Evolutionary conservation across 192 early-diverging fungal species (phyloP).

Genomic region (Polychytrium aggregatum): DNA sequence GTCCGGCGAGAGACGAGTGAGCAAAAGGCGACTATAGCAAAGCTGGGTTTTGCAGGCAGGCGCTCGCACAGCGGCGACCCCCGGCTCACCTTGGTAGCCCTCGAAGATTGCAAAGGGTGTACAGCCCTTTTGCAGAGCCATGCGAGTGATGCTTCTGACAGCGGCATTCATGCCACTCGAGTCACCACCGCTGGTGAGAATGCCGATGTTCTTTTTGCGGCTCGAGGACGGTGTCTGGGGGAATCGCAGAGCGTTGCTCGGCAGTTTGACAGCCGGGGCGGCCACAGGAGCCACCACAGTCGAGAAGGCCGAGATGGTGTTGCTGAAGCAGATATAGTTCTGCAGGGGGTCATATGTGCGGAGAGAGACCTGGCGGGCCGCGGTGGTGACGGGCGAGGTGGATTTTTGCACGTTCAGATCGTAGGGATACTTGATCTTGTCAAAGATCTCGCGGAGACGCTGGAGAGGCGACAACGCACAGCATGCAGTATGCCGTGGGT

Average conservation of each 20-base stretch:
- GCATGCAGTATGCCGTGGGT: background rate
- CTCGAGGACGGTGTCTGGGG: slow-evolving; percentile 1
- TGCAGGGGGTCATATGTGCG: slow-evolving; percentile 65
- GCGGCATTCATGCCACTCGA: slow-evolving; percentile 96
- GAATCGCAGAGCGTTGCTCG: slow-evolving; percentile 2
- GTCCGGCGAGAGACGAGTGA: no score
- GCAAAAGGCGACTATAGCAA: slow-evolving; percentile 9
- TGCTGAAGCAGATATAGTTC: slow-evolving; percentile 65
- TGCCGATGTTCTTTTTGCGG: slow-evolving; percentile 67
- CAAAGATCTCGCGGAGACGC: background rate
- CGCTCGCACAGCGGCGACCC: slow-evolving; percentile 5
- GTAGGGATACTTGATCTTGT: slow-evolving; percentile 9
- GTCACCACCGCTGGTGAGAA: slow-evolving; percentile 92
- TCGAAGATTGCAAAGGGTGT: slow-evolving; percentile 85
- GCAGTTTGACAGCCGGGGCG: background rate
- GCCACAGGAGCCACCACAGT: slow-evolving; percentile 18
- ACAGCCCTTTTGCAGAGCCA: slow-evolving; percentile 71
- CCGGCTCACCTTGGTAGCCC: slow-evolving; percentile 95
- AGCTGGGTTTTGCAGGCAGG: background rate
- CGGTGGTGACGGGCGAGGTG: slow-evolving; percentile 9
- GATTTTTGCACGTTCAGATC: slow-evolving; percentile 21
- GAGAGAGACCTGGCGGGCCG: slow-evolving; percentile 9
- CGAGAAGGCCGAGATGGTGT: slow-evolving; percentile 39
- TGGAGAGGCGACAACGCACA: background rate
- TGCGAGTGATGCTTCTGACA: slow-evolving; percentile 81